Conservation (phyloP, 2,329 filamentous ascomycete species). For the Talaromyces sp. region DNA sequence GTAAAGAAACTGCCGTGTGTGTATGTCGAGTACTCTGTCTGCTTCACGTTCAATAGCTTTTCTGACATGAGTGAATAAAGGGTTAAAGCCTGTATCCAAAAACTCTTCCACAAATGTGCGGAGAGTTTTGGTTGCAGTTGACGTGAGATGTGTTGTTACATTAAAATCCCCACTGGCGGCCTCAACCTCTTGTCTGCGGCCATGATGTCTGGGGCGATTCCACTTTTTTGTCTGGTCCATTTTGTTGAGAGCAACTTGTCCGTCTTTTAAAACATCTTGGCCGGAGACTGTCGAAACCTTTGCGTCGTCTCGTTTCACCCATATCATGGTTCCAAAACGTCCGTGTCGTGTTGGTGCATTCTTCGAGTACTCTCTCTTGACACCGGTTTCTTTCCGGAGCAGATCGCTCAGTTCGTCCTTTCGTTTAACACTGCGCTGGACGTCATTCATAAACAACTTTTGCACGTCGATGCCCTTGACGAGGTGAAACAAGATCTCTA, state of each 20-base stretch:
- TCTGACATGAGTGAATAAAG: conserved; percentile 76
- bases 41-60: conserved; percentile 88
- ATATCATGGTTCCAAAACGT: conserved; percentile 94
- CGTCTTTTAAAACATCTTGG: conserved; percentile 74
- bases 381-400: conserved; percentile 77
- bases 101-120: conserved; percentile 86
- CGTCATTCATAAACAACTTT: conserved; percentile 79
- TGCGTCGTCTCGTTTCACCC: conserved; percentile 82
- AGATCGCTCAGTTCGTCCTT: conserved; percentile 69
- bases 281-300: conserved; percentile 84
- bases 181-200: conserved; percentile 58
- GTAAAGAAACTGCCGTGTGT: conserved; percentile 86
- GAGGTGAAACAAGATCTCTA: conserved; percentile 89
- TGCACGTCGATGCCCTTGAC: conserved; percentile 83
- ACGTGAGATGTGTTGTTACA: conserved; percentile 63
- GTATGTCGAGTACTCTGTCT: conserved; percentile 70
- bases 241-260: conserved; percentile 70
- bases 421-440: conserved; percentile 64
- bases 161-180: conserved; percentile 68
- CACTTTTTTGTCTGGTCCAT: conserved; percentile 90
- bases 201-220: conserved; percentile 68
- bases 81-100: conserved; percentile 91
- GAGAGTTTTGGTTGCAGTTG: conserved; percentile 70
- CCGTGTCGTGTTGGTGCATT: conserved; percentile 83
- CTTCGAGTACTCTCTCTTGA: conserved; percentile 71